Base-by-base conservation (phyloP, 2,329 filamentous ascomycete species). In the Microascus cirrosus region DNA sequence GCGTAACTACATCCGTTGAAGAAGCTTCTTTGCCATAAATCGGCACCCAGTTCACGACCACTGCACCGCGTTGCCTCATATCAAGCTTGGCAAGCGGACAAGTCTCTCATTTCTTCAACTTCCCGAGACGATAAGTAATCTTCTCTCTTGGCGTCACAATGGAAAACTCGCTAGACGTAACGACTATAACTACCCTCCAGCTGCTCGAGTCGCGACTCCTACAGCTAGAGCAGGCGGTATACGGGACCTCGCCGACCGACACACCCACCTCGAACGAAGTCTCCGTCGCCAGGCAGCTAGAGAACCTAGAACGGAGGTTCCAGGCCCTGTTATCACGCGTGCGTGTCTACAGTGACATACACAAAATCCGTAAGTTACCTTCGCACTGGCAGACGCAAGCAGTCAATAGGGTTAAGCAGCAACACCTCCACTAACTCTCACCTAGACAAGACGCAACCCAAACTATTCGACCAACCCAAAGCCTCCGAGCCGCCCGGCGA, bases 191-290 rank as follows among this genome's bases (percentile, higher is more conserved):
- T 36, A 84, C 82, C 1, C 74, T 85, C 60, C 74, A 73, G 50
- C 72, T 84, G 28, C 74, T 85, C 39, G 81, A 84, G 65, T 73
- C 77, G 55, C 81, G 82, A n/a, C 74, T 85, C 12, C 69, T 77
- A 18, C 80, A 82, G 53, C 72, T 85, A 59, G 82, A 85, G 63
- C 80, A 84, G 62, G 39, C 42, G 28, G 34, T 57, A 18, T 57
- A 57, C 25, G 55, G 55, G 18, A 48, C 53, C 18, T n/a, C 45
- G 2, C 68, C 84, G 2, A 73, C 85, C 52, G 77, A 80, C 63
- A 82, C 82, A 28, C 66, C 70, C 34, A 7, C 68, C 2, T 69
- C 45, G 45, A 20, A 74, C 15, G 63, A 74, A 24, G 68, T 68
- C 18, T 73, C 80, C 0, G 74, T 77, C 0, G 63, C 71, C 25